Conservation (phyloP, 768 basidiomycete genomes). For the Tricholoma bakamatsutake region DNA sequence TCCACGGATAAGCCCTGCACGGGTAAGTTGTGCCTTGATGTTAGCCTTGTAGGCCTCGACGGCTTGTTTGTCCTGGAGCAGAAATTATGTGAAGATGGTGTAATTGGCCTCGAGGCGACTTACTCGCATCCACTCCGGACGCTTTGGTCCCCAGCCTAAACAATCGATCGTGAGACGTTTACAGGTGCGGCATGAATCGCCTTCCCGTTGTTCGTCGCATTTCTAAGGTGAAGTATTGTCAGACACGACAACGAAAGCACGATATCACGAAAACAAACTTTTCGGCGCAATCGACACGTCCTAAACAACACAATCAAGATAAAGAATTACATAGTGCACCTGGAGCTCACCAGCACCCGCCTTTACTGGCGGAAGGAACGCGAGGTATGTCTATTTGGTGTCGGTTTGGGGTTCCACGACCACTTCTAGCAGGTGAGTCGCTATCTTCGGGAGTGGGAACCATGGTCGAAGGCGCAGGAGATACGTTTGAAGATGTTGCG, state of each 20-base stretch:
- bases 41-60: conserved; percentile 80
- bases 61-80: conserved; percentile 66
- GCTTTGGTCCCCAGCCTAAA: conserved; percentile 77
- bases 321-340: conserved; percentile 9
- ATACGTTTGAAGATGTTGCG: conserved; percentile 37
- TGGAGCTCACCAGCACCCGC: conserved; percentile 70
- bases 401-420: conserved; percentile 42
- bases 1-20: conserved; percentile 75
- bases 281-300: conserved; percentile 81
- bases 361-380: conserved; percentile 52
- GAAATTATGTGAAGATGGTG: conserved; percentile 11
- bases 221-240: conserved; percentile 41
- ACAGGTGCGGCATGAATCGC: conserved; percentile 78
- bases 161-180: conserved; percentile 75
- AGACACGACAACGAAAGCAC: neutral
- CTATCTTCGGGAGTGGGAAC: conserved; percentile 25
- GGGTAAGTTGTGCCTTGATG: conserved; percentile 76
- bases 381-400: conserved; percentile 46
- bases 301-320: conserved; percentile 29
- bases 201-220: conserved; percentile 83
- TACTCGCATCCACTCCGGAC: conserved; percentile 90
- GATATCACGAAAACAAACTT: conserved; percentile 39
- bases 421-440: conserved; percentile 22
- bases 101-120: conserved; percentile 13
- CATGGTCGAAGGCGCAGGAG: conserved; percentile 37